A percentile compares a stretch with the other conserved stretches of the same genome.
Conservation (phyloP, 2,329 filamentous ascomycete genomes). For the Biscogniauxia marginata region DNA sequence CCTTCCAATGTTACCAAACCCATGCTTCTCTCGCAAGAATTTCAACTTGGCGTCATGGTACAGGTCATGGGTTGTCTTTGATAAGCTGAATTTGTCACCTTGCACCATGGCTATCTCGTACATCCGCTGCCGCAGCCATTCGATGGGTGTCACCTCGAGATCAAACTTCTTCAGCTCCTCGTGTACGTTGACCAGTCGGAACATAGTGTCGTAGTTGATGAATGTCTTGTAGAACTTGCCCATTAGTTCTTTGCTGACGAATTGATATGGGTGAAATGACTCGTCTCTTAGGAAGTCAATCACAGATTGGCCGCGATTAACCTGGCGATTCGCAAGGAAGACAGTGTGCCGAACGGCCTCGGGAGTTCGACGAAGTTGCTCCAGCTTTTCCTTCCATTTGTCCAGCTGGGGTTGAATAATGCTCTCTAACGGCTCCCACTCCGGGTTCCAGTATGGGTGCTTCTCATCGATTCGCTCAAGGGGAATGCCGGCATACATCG, state of each 20-base stretch:
- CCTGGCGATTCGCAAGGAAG: conserved; percentile 54
- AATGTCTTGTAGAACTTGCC: conserved; percentile 38
- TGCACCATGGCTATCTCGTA: conserved; percentile 46
- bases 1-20: conserved; percentile 57
- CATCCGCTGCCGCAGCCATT: conserved; percentile 58
- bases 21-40: conserved; percentile 49
- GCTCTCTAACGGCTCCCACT: conserved; percentile 48
- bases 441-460: conserved; percentile 56
- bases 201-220: conserved; percentile 56
- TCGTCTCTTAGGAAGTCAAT: conserved; percentile 50
- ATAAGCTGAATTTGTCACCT: conserved; percentile 50
- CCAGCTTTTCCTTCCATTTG: conserved; percentile 49
- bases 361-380: conserved; percentile 25
- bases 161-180: conserved; percentile 53
- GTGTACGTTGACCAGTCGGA: conserved; percentile 53
- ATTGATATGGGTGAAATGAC: conserved; percentile 56
- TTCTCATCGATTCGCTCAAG: conserved; percentile 48
- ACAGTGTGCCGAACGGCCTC: conserved; percentile 39
- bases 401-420: conserved; percentile 44
- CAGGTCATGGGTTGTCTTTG: conserved; percentile 50
- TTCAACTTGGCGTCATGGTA: conserved; percentile 56
- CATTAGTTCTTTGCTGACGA: conserved; percentile 52
- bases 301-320: conserved; percentile 54
- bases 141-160: conserved; percentile 50
- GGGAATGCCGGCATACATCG: conserved; percentile 53